A percentile compares a stretch with the other conserved stretches of the same genome.
phyloP scores from a whole-genome alignment of 345 rosid genomes.

The Hypericum androsaemum region DNA sequence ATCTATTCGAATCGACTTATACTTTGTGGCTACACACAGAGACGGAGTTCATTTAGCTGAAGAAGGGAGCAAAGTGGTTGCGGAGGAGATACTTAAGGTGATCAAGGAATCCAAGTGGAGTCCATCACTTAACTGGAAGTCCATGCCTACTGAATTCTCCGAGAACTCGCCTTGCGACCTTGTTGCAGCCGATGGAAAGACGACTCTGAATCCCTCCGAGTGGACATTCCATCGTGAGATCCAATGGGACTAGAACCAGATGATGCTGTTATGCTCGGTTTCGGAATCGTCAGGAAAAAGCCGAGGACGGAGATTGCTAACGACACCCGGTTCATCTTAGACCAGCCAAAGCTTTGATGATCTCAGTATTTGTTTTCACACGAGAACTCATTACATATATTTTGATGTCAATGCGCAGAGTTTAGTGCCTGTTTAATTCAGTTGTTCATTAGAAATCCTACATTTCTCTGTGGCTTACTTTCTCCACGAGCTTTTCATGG shows the following conservation, averaged over 20 bases:
- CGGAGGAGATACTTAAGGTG: slow-evolving; percentile 66
- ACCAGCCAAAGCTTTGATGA: too few species aligned
- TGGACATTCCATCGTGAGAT: slow-evolving; percentile 78
- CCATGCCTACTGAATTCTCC: slow-evolving; percentile 72
- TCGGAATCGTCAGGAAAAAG: too few species aligned
- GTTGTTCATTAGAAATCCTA: too few species aligned
- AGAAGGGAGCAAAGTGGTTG: slow-evolving; percentile 84
- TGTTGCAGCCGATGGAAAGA: slow-evolving; percentile 69
- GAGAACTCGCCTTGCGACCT: slow-evolving; percentile 73
- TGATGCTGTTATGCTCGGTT: too few species aligned
- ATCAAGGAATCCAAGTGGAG: slow-evolving; percentile 74
- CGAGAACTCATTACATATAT: too few species aligned
- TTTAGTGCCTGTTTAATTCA: too few species aligned
- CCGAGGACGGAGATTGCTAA: too few species aligned
- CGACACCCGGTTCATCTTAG: too few species aligned
- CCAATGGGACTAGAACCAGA: slow-evolving; percentile 63
- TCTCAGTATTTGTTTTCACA: too few species aligned
- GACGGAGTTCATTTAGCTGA: slow-evolving; percentile 86
- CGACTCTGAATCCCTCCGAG: slow-evolving; percentile 60
- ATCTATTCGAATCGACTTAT: not conserved
- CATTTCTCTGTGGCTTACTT: too few species aligned
- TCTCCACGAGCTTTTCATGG: too few species aligned
- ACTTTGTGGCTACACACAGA: slow-evolving; percentile 18
- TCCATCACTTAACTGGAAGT: slow-evolving; percentile 88
- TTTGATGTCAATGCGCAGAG: too few species aligned